Conservation (phyloP, 805 yeast genomes). For the Yarrowia deformans region DNA sequence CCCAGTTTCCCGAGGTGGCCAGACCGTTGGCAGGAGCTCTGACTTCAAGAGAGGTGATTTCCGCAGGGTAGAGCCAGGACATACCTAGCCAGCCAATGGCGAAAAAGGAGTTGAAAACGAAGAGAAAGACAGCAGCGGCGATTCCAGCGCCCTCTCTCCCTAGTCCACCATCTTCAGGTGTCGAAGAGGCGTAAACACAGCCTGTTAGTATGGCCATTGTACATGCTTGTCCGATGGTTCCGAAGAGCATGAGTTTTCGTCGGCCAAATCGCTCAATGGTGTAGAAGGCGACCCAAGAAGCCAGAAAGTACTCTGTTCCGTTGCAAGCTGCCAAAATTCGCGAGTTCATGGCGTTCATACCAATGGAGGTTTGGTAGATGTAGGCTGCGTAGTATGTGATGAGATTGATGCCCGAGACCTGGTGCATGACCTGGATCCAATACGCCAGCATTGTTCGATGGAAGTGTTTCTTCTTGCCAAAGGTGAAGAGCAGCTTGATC, state of each 20-base stretch:
- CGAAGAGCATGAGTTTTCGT: constrained; percentile 67
- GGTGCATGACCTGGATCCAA: constrained; percentile 66
- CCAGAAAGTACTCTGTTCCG: constrained; percentile 64
- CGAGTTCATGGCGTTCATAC: constrained; percentile 50
- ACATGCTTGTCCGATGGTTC: constrained; percentile 69
- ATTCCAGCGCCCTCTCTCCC: constrained; percentile 17
- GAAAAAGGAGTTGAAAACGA: constrained; percentile 26
- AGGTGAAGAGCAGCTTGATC: constrained; percentile 23
- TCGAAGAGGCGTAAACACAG: constrained; percentile 6
- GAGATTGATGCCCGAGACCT: constrained; percentile 87
- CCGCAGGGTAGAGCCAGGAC: constrained; percentile 32
- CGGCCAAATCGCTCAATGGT: constrained; percentile 63
- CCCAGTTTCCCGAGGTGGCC: constrained; percentile 25
- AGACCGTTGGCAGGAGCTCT: constrained; percentile 27
- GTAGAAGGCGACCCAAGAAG: constrained; percentile 60
- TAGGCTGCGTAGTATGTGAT: constrained; percentile 88
- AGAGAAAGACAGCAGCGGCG: constrained; percentile 20
- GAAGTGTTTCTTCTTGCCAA: constrained; percentile 34
- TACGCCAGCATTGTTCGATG: constrained; percentile 50
- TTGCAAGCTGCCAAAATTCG: constrained; percentile 45
- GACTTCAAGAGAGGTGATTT: constrained; percentile 13
- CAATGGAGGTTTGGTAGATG: constrained; percentile 72
- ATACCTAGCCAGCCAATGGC: constrained; percentile 27
- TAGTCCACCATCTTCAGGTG: neutral
- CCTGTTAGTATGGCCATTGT: constrained; percentile 45